These are phyloP conservation scores for Fomitopsis serialis DNA, from an alignment of 768 basidiomycete genomes.

Conservation along the genomic window DNA sequence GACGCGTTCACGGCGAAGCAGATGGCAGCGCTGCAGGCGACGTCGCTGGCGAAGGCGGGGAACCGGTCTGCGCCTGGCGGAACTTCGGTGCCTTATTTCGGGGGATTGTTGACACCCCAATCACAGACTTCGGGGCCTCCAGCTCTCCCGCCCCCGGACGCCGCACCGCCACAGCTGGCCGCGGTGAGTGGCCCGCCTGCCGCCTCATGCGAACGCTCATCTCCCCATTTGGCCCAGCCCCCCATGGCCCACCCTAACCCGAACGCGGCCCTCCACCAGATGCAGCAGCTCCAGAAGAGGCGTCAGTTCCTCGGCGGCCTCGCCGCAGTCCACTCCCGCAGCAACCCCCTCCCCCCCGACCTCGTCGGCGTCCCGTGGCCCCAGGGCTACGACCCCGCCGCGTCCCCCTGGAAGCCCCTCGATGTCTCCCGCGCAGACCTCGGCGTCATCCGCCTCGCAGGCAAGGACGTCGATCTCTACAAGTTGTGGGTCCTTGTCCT, in stretches of 20 bases:
- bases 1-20: conserved; percentile 74
- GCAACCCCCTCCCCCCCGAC: conserved; percentile 66
- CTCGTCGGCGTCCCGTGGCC: conserved; percentile 58
- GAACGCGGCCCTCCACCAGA: conserved; percentile 37
- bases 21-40: conserved; percentile 71
- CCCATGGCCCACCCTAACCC: conserved; percentile 25
- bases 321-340: conserved; percentile 49
- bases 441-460: conserved; percentile 64
- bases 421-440: conserved; percentile 52
- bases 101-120: conserved; percentile 40
- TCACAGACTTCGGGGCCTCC: conserved; percentile 9
- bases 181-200: conserved; percentile 16
- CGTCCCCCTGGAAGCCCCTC: conserved; percentile 60
- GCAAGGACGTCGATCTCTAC: conserved; percentile 73
- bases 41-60: conserved; percentile 52
- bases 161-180: conserved; percentile 38
- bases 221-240: conserved; percentile 28
- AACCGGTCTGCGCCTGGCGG: conserved; percentile 41
- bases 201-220: conserved; percentile 14
- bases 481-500: conserved; percentile 62
- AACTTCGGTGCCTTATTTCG: conserved; percentile 66
- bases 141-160: conserved; percentile 26
- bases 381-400: conserved; percentile 54
- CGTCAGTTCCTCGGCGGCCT: conserved; percentile 57
- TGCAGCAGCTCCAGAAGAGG: conserved; percentile 40